Evolutionary conservation across 192 early-diverging fungal species (phyloP), one percentile per base, ranked within the genome.

Genomic region (Umbelopsis ramanniana): DNA sequence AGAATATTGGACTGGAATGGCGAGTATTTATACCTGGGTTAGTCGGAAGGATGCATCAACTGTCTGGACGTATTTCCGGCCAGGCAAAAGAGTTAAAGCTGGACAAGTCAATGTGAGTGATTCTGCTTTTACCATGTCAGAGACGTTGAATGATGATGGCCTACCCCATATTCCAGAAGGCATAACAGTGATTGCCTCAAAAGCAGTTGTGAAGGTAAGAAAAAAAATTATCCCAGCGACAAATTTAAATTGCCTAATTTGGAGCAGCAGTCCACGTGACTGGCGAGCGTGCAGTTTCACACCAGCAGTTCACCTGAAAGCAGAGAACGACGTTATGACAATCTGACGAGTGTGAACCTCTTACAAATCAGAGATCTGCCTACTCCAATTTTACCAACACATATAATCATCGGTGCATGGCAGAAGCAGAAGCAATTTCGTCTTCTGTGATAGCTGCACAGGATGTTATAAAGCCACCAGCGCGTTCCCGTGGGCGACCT

Each of bases 351-450:
- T 11, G 33, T 29, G 26, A 26, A 26, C 26, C 35, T 26, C 23
- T 37, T 63, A 19, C 57, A 38, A 63, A 26, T 54, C 57, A 29
- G 33, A 63, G 26, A 63, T 63, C 33, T 35, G 33, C 57, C 26
- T 0, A 6, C 4, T 12, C 19, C 0, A 35, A 35, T 63, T 37
- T 63, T 37, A 29, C 26, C 17, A 14, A 63, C 33, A 63, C 57
- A 63, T 37, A 63, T n/a, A 63, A 37, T 63, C 57, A 35, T 63
- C 33, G 57, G 57, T 63, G 57, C 57, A 63, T 63, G 57, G 57
- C 57, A 63, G 57, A 63, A 63, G 57, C 57, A 63, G 57, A 35
- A 63, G 57, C 57, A 63, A 63, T 63, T 19, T n/a, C 33, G 57
- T 37, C 33, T 63, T 63, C 57, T 63, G 57, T 35, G 33, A n/a